phyloP scores from a whole-genome alignment of 495 filamentous ascomycete genomes.

The Penicillium malachiteum region DNA sequence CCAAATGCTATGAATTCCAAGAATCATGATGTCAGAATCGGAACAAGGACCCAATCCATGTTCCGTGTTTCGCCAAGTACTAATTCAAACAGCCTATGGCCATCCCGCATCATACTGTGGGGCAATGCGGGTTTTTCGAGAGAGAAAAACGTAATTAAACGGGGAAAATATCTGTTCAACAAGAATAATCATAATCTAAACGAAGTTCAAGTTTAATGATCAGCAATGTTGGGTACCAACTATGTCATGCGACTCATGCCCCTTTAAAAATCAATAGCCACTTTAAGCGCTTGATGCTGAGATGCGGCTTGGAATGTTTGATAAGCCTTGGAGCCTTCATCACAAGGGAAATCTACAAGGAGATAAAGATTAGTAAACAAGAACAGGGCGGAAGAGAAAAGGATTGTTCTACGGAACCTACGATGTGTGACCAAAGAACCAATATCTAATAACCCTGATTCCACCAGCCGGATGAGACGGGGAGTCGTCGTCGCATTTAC shows the following conservation, averaged over 20 bases:
- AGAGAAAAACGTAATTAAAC: not conserved
- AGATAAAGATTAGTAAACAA: not conserved
- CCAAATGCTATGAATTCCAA: not conserved
- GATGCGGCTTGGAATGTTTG: slow-evolving; percentile 16
- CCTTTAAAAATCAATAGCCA: slow-evolving; percentile 22
- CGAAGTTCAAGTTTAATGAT: not conserved
- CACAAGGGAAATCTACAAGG: slow-evolving; percentile 11
- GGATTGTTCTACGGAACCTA: slow-evolving; percentile 11
- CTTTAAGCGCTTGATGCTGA: slow-evolving; percentile 22
- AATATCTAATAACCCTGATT: slow-evolving; percentile 21
- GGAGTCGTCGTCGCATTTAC: slow-evolving; percentile 47
- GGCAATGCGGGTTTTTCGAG: not conserved
- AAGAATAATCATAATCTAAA: not conserved
- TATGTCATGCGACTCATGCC: not conserved
- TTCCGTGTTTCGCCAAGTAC: not conserved
- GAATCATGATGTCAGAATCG: not conserved
- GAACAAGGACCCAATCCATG: too few relatives aligned
- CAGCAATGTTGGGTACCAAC: not conserved
- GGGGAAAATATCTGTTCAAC: not conserved
- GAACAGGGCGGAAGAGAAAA: not conserved
- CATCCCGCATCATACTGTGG: not conserved
- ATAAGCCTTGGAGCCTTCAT: slow-evolving; percentile 13
- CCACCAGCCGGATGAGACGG: slow-evolving; percentile 40
- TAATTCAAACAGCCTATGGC: not conserved
- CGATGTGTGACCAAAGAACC: slow-evolving; percentile 42